Percentiles rank a stretch among this genome's conserved stretches.
phyloP scores from a whole-genome alignment of 176 grass and related monocot genomes.

The Rhynchospora breviuscula region DNA sequence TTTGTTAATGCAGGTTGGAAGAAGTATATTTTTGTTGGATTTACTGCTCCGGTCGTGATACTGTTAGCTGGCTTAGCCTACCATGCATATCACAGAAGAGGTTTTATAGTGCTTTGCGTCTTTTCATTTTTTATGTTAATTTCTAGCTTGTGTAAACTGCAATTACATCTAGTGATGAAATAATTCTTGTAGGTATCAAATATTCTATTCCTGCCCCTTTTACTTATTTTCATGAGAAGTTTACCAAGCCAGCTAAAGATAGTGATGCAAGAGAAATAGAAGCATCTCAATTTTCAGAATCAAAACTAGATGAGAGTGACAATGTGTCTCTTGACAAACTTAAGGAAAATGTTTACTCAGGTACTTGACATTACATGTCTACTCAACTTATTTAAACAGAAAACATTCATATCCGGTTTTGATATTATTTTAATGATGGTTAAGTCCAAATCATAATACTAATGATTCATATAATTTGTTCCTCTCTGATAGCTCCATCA shows the following conservation, averaged over 20 bases:
- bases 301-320: conserved; percentile 27
- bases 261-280: conserved; percentile 9
- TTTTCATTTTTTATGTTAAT: not conserved
- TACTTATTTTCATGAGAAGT: conserved; percentile 53
- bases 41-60: conserved; percentile 52
- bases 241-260: conserved; percentile 39
- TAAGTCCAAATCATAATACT: not conserved
- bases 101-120: conserved; percentile 2
- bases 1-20: conserved; percentile 38
- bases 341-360: conserved; percentile 17
- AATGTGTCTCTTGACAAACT: conserved; percentile 23
- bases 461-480: conserved; percentile 12
- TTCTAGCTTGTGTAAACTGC: not conserved
- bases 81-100: conserved; percentile 39
- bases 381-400: not conserved
- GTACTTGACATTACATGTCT: conserved; percentile 6
- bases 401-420: not conserved
- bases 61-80: conserved; percentile 52
- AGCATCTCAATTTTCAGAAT: conserved; percentile 25
- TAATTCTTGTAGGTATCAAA: conserved; percentile 47
- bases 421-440: not conserved
- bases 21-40: conserved; percentile 34
- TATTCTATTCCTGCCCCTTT: conserved; percentile 39
- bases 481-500: not conserved
- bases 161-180: not conserved